These are phyloP conservation scores for Chlorociboria aeruginascens DNA, from an alignment of 495 filamentous ascomycete genomes.

Conservation along the genomic window DNA sequence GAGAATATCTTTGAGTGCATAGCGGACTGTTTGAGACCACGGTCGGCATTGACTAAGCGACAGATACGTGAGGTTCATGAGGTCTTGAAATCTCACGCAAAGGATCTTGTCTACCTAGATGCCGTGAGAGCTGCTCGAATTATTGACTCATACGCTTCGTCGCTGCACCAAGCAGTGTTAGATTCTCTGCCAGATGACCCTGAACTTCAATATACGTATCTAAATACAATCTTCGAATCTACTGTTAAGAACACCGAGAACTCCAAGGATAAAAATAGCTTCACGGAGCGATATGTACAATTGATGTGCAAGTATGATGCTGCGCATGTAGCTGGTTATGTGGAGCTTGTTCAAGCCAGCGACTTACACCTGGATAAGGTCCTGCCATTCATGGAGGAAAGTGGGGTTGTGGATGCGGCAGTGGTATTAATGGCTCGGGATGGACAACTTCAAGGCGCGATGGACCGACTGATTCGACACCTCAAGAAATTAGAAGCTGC, in stretches of 20 bases:
- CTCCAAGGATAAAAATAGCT: constrained; percentile 27
- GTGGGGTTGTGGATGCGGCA: constrained; percentile 84
- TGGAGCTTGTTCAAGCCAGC: constrained; percentile 63
- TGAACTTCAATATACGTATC: constrained; percentile 61
- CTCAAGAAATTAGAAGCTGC: constrained; percentile 67
- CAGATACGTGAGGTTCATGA: constrained; percentile 64
- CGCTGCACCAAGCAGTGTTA: constrained; percentile 61
- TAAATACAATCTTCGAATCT: constrained; percentile 69
- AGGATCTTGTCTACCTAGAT: constrained; percentile 58
- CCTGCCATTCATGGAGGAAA: constrained; percentile 76
- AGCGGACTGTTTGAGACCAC: constrained; percentile 64
- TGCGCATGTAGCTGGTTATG: constrained; percentile 72
- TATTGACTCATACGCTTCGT: constrained; percentile 51
- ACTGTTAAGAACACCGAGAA: constrained; percentile 31
- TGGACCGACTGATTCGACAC: constrained; percentile 72
- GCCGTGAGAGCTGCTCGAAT: constrained; percentile 54
- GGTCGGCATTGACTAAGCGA: constrained; percentile 55
- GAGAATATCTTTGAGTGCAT: constrained; percentile 68
- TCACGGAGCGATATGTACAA: constrained; percentile 78
- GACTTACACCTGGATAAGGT: constrained; percentile 74
- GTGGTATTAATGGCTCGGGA: constrained; percentile 85
- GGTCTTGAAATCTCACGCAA: constrained; percentile 57
- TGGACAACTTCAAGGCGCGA: constrained; percentile 71
- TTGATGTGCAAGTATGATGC: constrained; percentile 81
- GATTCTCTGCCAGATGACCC: constrained; percentile 49